phyloP scores from a whole-genome alignment of 2,329 filamentous ascomycete genomes.

The Gyromitra esculenta region DNA sequence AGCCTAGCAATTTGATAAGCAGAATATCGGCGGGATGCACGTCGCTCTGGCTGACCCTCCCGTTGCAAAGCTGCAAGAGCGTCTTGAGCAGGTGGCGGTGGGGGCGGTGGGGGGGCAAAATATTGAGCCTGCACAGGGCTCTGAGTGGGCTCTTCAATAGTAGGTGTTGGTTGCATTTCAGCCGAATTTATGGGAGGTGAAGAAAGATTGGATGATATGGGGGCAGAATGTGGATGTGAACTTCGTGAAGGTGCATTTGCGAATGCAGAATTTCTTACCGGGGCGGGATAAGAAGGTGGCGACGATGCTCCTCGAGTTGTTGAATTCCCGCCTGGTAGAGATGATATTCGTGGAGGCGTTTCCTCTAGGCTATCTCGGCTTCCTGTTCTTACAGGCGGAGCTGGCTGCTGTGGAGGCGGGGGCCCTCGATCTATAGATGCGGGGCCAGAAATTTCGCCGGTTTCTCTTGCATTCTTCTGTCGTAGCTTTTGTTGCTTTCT shows the following conservation, averaged over 20 bases:
- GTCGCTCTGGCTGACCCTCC: conserved; percentile 88
- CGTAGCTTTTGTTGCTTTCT: conserved; percentile 89
- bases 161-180: conserved; percentile 56
- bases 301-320: conserved; percentile 41
- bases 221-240: conserved; percentile 49
- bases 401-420: conserved; percentile 32
- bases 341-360: conserved; percentile 57
- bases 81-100: conserved; percentile 85
- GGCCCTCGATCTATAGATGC: conserved; percentile 44
- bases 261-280: conserved; percentile 37
- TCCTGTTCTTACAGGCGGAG: conserved; percentile 31
- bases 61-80: conserved; percentile 89
- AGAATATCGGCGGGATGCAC: conserved; percentile 92
- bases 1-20: conserved; percentile 97
- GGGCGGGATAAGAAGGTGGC: conserved; percentile 38
- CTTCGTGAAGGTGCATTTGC: conserved; percentile 45
- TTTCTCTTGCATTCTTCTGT: conserved; percentile 54
- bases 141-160: conserved; percentile 58
- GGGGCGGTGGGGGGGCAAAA: conserved; percentile 76
- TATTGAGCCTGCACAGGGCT: conserved; percentile 63
- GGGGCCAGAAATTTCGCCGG: conserved; percentile 48
- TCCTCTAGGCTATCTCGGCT: conserved; percentile 54
- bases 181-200: conserved; percentile 51
- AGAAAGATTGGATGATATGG: conserved; percentile 48
- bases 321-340: conserved; percentile 51